Evolutionary conservation across 805 yeast species (phyloP), one percentile per base, ranked within the genome.

Genomic region (Starmerella apis): DNA sequence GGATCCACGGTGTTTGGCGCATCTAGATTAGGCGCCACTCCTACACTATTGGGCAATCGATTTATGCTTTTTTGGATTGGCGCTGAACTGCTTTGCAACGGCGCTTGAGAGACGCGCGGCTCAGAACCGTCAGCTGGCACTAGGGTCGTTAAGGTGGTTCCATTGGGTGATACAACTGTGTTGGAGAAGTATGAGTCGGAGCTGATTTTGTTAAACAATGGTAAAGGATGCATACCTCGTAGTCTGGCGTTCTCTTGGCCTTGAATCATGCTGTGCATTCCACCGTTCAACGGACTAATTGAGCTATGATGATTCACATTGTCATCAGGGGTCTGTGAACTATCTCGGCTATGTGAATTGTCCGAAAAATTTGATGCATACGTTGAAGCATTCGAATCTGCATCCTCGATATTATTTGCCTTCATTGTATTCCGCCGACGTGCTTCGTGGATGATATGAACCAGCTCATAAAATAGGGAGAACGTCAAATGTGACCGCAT

Each of bases 401-500:
- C 23, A 27, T 27, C 44, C 3, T 41, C 44, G 22, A 18, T 9
- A 22, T 24, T 24, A 14, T 31, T 44, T 23, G 47, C 54, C 43
- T 55, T 47, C 31, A 56, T 53, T 9, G 60, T 53, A 50, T 57
- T 73, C 48, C 94, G 71, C 63, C 96, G 72, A 63, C 94, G 73
- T 0, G 95, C 96, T 62, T 88, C 96, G 65, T 88, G 96, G 43
- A 88, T 82, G 64, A 94, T 83, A 87, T 95, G 87, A 11, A 88
- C 90, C 47, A 88, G 71, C 65, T 88, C 96, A 63, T 88, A 88
- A 60, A 88, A 88, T 47, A 88, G 66, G 0, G 96, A 86, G 1
- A 92, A 95, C 0, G 96, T 83, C 58, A 88, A 71, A 65, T 88
- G 96, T 0, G 95, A 85, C 60, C 96, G 75, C 94, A 88, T 88